phyloP scores from a whole-genome alignment of 1,139 yeast species.

The Chernovozyma sophiae-reginae region DNA sequence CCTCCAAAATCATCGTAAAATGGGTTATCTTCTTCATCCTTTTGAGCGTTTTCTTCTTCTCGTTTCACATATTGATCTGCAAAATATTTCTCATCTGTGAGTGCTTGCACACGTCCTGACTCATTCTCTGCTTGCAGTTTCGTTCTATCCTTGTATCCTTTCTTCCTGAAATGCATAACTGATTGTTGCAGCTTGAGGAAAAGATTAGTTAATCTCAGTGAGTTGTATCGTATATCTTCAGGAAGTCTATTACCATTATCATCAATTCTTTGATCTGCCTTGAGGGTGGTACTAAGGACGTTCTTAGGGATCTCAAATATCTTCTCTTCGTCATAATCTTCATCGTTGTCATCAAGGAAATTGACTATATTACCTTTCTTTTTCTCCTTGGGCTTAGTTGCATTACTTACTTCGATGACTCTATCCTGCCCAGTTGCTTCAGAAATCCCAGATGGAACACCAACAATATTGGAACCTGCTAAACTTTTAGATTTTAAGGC shows the following conservation, averaged over 20 bases:
- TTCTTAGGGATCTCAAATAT: slow-evolving; percentile 50
- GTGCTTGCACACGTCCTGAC: slow-evolving; percentile 4
- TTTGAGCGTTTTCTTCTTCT: slow-evolving; percentile 32
- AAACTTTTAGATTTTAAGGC: slow-evolving; percentile 39
- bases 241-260: slow-evolving; percentile 54
- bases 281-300: slow-evolving; percentile 23
- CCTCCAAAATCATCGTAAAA: slow-evolving; percentile 29
- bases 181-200: slow-evolving; percentile 62
- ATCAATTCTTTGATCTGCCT: slow-evolving; percentile 22
- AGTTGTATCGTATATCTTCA: slow-evolving; percentile 67
- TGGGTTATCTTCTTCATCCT: slow-evolving; percentile 31
- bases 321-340: slow-evolving; percentile 30
- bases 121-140: slow-evolving; percentile 11
- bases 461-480: slow-evolving; percentile 8
- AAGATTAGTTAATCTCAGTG: slow-evolving; percentile 61
- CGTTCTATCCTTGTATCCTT: slow-evolving; percentile 9
- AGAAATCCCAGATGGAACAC: neutral
- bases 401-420: slow-evolving; percentile 7
- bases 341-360: slow-evolving; percentile 43
- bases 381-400: slow-evolving; percentile 10
- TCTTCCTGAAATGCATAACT: slow-evolving; percentile 25
- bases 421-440: slow-evolving; percentile 5
- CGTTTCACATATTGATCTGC: slow-evolving; percentile 58
- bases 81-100: slow-evolving; percentile 72
- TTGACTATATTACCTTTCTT: slow-evolving; percentile 41